Percentiles rank a stretch among this genome's conserved stretches.
Conservation (phyloP, 2,329 filamentous ascomycete genomes). For the Gremmenia infestans region DNA sequence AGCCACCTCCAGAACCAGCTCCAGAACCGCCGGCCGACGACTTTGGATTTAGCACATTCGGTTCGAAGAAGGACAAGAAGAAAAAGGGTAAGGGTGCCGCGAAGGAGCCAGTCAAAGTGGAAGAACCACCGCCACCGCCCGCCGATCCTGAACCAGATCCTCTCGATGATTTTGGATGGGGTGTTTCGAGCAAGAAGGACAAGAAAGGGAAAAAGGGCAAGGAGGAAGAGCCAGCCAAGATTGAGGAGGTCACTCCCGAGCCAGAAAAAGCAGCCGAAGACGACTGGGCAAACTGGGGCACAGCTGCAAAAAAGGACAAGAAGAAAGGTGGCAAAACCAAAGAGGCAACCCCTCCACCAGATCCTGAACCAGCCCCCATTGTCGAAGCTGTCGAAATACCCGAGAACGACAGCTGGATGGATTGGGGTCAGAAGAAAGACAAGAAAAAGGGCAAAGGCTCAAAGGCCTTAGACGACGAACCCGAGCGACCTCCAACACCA, state of each 20-base stretch:
- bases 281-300: conserved; percentile 14
- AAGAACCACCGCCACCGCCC: conserved; percentile 34
- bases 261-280: conserved; percentile 17
- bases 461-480: conserved; percentile 32
- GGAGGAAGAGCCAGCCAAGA: conserved; percentile 35
- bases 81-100: conserved; percentile 38
- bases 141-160: conserved; percentile 34
- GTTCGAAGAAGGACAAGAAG: conserved; percentile 38
- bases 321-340: conserved; percentile 29
- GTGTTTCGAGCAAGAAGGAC: conserved; percentile 34
- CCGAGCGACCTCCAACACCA: conserved; percentile 26
- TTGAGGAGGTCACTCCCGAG: conserved; percentile 28
- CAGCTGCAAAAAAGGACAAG: conserved; percentile 18
- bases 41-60: conserved; percentile 46
- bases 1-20: conserved; percentile 22
- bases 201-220: conserved; percentile 38
- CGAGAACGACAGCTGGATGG: conserved; percentile 26
- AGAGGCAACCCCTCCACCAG: conserved; percentile 15
- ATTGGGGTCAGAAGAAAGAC: conserved; percentile 27
- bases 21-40: conserved; percentile 29
- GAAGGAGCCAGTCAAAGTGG: conserved; percentile 26
- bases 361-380: conserved; percentile 15
- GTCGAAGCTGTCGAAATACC: conserved; percentile 22
- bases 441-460: conserved; percentile 25
- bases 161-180: conserved; percentile 30